A percentile compares a stretch with the other conserved stretches of the same genome.
These are phyloP conservation scores for Scutellaria galericulata DNA, from an alignment of 257 asterid genomes.

Conservation along the genomic window DNA sequence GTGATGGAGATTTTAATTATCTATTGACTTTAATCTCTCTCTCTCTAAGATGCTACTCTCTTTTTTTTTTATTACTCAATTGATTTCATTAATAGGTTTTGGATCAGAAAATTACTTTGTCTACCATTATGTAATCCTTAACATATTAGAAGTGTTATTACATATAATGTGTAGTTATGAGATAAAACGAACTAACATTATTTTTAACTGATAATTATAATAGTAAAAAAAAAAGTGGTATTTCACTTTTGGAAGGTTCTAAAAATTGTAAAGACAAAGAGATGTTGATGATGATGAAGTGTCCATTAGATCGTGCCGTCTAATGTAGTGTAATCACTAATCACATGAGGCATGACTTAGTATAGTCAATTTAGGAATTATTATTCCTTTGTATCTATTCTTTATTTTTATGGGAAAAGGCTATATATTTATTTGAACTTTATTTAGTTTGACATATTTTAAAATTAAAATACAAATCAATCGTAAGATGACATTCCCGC, in stretches of 20 bases:
- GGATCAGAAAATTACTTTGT: no score
- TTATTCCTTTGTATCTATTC: neutral
- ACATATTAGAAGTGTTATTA: no score
- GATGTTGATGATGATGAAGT: conserved; percentile 27
- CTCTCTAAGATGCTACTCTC: neutral
- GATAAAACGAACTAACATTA: neutral
- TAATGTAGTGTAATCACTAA: neutral
- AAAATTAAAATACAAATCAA: no score
- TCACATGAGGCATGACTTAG: conserved; percentile 22
- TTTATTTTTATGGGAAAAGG: no score
- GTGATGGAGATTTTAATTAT: conserved; percentile 32
- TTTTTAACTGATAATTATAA: no score
- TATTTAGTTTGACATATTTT: neutral
- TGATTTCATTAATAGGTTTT: neutral
- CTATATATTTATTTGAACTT: neutral
- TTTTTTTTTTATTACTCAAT: neutral
- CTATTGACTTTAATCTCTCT: conserved; percentile 30
- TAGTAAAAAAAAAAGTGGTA: neutral
- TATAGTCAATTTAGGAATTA: conserved; percentile 34
- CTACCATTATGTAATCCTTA: no score
- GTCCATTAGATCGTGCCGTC: conserved; percentile 33
- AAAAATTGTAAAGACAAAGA: neutral
- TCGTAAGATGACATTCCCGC: neutral
- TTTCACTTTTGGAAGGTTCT: conserved; percentile 3
- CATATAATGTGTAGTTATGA: no score